phyloP scores from a whole-genome alignment of 2,329 filamentous ascomycete species.

The Xylaria polymorpha region DNA sequence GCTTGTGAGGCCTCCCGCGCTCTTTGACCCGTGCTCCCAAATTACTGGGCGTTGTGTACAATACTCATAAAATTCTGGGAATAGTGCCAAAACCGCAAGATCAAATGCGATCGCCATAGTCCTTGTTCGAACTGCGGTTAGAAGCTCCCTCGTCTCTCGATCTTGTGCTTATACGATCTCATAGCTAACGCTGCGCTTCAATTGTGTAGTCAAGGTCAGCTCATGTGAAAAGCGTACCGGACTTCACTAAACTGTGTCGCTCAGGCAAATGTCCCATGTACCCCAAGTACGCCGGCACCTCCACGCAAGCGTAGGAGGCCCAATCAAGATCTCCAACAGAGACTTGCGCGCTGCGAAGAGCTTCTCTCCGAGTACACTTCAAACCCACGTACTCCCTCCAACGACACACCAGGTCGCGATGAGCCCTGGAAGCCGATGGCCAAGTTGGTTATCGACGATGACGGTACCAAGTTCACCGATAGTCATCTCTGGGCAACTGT shows the following conservation, averaged over 20 bases:
- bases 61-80: neutral
- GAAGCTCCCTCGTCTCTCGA: constrained; percentile 12
- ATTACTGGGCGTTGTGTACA: neutral
- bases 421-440: constrained; percentile 60
- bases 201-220: constrained; percentile 60
- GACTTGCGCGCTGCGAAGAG: constrained; percentile 68
- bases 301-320: constrained; percentile 69
- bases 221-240: constrained; percentile 15
- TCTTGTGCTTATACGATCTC: constrained; percentile 1
- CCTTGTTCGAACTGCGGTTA: constrained; percentile 67
- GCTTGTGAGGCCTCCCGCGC: constrained; percentile 35
- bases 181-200: constrained; percentile 21
- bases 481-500: constrained; percentile 65
- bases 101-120: constrained; percentile 70
- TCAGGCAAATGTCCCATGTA: constrained; percentile 69
- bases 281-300: constrained; percentile 69
- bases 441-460: constrained; percentile 67
- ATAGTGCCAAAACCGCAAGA: constrained; percentile 69
- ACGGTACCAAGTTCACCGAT: constrained; percentile 67
- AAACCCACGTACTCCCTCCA: constrained; percentile 42
- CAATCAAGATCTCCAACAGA: constrained; percentile 71
- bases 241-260: constrained; percentile 31
- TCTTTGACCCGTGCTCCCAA: neutral
- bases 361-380: constrained; percentile 68
- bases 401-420: constrained; percentile 45